Percentiles rank a stretch among this genome's conserved stretches.
phyloP scores from a whole-genome alignment of 2,329 filamentous ascomycete species.

The Zarea fungicola region DNA sequence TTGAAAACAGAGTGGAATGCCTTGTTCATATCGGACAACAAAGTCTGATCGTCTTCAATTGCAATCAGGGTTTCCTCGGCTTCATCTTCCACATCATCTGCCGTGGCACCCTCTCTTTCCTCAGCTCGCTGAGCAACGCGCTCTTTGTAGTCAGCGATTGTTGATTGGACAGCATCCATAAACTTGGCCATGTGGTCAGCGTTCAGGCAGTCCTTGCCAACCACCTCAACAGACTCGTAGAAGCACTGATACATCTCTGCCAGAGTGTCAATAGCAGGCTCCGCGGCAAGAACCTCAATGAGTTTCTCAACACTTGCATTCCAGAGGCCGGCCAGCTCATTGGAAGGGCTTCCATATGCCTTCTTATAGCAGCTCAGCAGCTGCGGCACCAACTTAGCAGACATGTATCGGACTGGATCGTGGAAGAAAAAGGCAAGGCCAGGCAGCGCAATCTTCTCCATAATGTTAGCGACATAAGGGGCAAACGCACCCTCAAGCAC shows the following conservation, averaged over 20 bases:
- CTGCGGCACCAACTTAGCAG: slow-evolving; percentile 89
- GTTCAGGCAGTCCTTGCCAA: slow-evolving; percentile 78
- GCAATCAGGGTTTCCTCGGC: slow-evolving; percentile 82
- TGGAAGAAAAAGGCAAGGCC: slow-evolving; percentile 98
- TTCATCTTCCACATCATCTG: slow-evolving; percentile 85
- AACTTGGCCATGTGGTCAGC: slow-evolving; percentile 78
- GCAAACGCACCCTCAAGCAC: slow-evolving; percentile 91
- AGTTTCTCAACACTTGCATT: slow-evolving; percentile 80
- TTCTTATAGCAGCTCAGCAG: slow-evolving; percentile 93
- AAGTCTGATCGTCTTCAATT: slow-evolving; percentile 93
- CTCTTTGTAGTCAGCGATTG: slow-evolving; percentile 87
- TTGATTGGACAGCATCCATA: slow-evolving; percentile 77
- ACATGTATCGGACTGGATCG: slow-evolving; percentile 91
- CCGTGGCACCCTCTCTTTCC: slow-evolving; percentile 66
- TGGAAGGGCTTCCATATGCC: slow-evolving; percentile 74
- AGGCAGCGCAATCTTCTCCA: slow-evolving; percentile 93
- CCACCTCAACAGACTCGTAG: slow-evolving; percentile 94
- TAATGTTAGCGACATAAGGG: slow-evolving; percentile 84
- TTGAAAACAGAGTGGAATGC: slow-evolving; percentile 99
- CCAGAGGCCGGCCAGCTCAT: slow-evolving; percentile 80
- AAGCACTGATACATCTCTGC: slow-evolving; percentile 99
- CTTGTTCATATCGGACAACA: slow-evolving; percentile 99
- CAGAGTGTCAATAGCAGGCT: slow-evolving; percentile 91
- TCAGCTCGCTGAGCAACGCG: slow-evolving; percentile 80
- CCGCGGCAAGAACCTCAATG: slow-evolving; percentile 85